phyloP scores from a whole-genome alignment of 345 rosid species.

The Cardiospermum halicacabum region DNA sequence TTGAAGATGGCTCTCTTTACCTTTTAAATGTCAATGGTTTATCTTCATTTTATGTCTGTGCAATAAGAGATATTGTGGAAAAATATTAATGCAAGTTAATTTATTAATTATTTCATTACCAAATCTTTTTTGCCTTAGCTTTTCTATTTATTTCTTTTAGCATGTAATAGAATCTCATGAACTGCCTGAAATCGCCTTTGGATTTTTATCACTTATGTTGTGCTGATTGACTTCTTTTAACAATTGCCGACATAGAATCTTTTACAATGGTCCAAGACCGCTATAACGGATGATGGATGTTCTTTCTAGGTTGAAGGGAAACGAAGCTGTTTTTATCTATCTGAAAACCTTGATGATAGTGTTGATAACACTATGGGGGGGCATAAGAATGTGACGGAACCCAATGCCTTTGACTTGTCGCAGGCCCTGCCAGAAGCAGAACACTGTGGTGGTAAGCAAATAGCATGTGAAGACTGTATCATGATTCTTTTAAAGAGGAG shows the following conservation, averaged over 20 bases:
- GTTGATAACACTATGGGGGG: conserved; percentile 29
- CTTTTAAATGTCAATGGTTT: conserved; percentile 1
- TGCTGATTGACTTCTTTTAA: too few relatives aligned
- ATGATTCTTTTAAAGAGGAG: background rate
- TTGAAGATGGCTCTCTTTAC: background rate
- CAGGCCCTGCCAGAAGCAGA: conserved; percentile 63
- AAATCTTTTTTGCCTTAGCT: background rate
- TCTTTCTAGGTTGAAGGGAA: conserved; percentile 64
- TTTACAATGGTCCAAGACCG: background rate
- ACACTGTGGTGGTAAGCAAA: conserved; percentile 53
- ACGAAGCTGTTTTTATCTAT: conserved; percentile 67
- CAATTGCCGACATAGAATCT: background rate
- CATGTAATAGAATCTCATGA: background rate
- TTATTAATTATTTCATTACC: background rate
- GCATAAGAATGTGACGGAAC: conserved; percentile 27
- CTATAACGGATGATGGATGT: background rate
- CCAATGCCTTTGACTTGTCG: conserved; percentile 35
- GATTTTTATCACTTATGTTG: too few relatives aligned
- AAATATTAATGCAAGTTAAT: background rate
- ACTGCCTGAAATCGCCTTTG: conserved; percentile 7
- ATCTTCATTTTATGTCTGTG: background rate
- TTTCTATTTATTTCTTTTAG: conserved; percentile 2
- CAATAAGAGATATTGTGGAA: background rate
- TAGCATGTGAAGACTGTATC: background rate
- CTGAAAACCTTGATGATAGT: conserved; percentile 48